Evolutionary conservation across 2,329 filamentous ascomycete genomes (phyloP), one percentile per base, ranked within the genome.

Genomic region (Arthrobotrys pseudoclavata): DNA sequence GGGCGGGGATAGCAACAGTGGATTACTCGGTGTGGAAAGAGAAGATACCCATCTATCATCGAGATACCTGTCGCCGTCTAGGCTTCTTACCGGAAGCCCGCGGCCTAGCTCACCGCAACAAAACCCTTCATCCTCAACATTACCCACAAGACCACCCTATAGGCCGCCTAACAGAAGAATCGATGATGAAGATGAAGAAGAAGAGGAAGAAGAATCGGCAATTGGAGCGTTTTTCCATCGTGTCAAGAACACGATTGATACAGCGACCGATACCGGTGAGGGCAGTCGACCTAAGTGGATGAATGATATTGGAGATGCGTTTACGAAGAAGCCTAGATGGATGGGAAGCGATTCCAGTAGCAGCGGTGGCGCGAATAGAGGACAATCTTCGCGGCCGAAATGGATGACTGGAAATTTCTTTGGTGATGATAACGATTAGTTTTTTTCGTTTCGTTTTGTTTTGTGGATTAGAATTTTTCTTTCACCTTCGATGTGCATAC

Each of bases 231-330:
- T 98, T 78, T 90, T 92, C 0, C 92, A 96, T 82, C 88, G 95
- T 40, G 90, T 99, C 81, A 92, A 91, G 84, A 99, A 99, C 82
- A 98, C 96, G 0, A 89, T 98, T 64, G 95, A 98, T 78, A 91
- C 90, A 0, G 87, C 93, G 1, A 91, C 94, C 64, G 74, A 77
- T 55, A 50, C 61, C 18, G 67, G 67, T 29, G 74, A 77, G 15
- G 74, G 74, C 4, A 67, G 74, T 3, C 87, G 91, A 31, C 95
- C 96, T 0, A 90, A 90, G 79, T 98, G 94, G 94, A 85, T 97
- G 79, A 88, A 90, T 80, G 91, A 92, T 26, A 86, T 93, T 29
- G 88, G 89, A 0, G 87, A 88, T 72, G 88, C 88, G 7, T 88
- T 94, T 83, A 92, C 91, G 83, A 42, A 40, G 37, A 89, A 91